Evolutionary conservation across 495 filamentous ascomycete species (phyloP), one percentile per base, ranked within the genome.

Genomic region (Schizothecium vesticola): DNA sequence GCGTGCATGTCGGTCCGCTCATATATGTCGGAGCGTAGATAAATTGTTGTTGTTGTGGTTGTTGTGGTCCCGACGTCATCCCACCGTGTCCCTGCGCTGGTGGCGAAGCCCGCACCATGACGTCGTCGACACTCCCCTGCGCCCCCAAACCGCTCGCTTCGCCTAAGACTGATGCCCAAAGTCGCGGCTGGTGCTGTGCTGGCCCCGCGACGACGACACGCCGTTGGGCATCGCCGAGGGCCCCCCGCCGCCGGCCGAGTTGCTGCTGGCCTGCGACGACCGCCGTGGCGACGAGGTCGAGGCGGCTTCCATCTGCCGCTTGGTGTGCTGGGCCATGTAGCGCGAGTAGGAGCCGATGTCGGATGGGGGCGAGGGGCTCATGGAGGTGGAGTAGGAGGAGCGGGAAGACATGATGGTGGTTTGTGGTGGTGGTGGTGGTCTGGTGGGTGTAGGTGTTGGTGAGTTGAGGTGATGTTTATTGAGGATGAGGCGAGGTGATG

Each of bases 291-390:
- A 65, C 8, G 74, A 67, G 61, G 73, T 70, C 23, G 77, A 77
- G 61, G 77, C 77, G 3, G 80, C 78, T 63, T 85, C 80, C 81
- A 85, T 84, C 73, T 85, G 82, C 31, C 79, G 70, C 77, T 84
- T 84, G 62, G 82, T 85, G 68, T 85, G 82, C 57, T 80, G 78
- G 64, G 81, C 81, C 82, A 85, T 85, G 58, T 75, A 79, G 63
- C 82, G 78, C 4, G 80, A 71, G 64, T 85, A 85, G 11, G 76
- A 77, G 16, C 80, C 72, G 21, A 84, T 70, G 63, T 84, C 80
- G 59, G 73, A n/a, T 7, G 82, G 82, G 3, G 81, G 79, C 4
- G 81, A 74, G 19, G 82, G 76, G 0, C 78, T 75, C 12, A 72
- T 11, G 28, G 79, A 70, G 71, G 80, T 76, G 61, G 74, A 56